Base-by-base conservation (phyloP, 2,329 filamentous ascomycete genomes). In the Cryphonectria carpinicola region DNA sequence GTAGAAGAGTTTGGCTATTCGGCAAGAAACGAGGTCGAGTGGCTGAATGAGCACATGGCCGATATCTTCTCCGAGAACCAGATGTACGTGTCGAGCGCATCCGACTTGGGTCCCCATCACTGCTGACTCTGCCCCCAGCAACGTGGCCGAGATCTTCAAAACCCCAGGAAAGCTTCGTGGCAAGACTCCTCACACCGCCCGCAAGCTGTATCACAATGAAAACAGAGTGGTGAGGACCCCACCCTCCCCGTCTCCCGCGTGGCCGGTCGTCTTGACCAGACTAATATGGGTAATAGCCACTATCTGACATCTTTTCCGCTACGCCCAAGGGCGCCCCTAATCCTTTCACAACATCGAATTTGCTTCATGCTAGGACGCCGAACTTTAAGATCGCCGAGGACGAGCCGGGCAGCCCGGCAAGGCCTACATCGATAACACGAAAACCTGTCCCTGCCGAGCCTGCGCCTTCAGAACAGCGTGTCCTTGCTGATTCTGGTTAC, bases 11-110 rank as follows among this genome's bases (percentile, higher is more conserved):
- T 98, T 78, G 89, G 93, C 60, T 98, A 93, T 82, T 94, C 94
- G 41, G 95, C 93, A 73, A 90, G 93, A 71, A 97, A 98, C 82
- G 96, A 99, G 80, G 85, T 98, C 78, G 95, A 98, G 79, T 99
- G 96, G 96, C 85, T 99, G 76, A 98, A 99, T 78, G 96, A 98
- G 83, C 96, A 99, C 81, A 98, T 99, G 95, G 89, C 90, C 65
- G 94, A 97, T 74, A 93, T 99, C 77, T 97, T 98, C 80, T 92
- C 90, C 77, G 90, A 92, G 76, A 92, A 94, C 78, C 90, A 95
- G 82, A 89, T 94, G 96, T 98, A 88, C 77, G 92, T 87, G 39
- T 70, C 67, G 58, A 46, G 67, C 62, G 61, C 71, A n/a, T 52
- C 4, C 41, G 71, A 43, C 39, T 25, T 49, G 61, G 22, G 46